phyloP scores from a whole-genome alignment of 306 rosid genomes.

The Spatholobus suberectus region DNA sequence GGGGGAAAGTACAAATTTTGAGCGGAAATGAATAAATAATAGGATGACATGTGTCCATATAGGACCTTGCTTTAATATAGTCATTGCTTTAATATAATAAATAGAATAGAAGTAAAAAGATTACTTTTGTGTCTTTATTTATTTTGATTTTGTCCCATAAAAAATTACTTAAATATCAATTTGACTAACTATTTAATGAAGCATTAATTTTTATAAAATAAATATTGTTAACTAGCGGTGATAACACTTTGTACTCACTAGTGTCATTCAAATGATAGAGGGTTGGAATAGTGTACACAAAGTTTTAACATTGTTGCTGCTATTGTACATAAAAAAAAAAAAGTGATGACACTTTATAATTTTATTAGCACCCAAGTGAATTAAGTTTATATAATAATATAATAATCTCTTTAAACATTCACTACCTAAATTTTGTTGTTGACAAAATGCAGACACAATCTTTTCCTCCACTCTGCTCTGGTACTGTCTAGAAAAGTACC shows the following conservation, averaged over 20 bases:
- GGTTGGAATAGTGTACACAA: too few species aligned
- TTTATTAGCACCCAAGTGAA: not conserved
- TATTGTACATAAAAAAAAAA: too few species aligned
- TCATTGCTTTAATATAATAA: too few species aligned
- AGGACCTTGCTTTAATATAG: too few species aligned
- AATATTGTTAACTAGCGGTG: not conserved
- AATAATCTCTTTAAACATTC: not conserved
- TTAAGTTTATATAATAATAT: not conserved
- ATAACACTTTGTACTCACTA: too few species aligned
- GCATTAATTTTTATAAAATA: not conserved
- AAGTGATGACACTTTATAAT: not conserved
- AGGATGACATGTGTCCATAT: too few species aligned
- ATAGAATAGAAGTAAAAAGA: too few species aligned
- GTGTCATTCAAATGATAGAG: too few species aligned
- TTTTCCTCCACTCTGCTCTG: slow-evolving; percentile 94
- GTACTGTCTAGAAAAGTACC: slow-evolving; percentile 86
- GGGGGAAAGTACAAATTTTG: too few species aligned
- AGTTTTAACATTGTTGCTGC: too few species aligned
- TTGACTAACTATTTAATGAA: too few species aligned
- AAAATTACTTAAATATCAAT: not conserved
- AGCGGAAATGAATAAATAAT: too few species aligned
- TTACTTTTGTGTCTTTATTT: not conserved
- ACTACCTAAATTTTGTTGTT: not conserved
- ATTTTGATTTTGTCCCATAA: not conserved
- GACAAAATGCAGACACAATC: slow-evolving; percentile 74